These are phyloP conservation scores for Panus rudis DNA, from an alignment of 768 basidiomycete species.

Conservation along the genomic window DNA sequence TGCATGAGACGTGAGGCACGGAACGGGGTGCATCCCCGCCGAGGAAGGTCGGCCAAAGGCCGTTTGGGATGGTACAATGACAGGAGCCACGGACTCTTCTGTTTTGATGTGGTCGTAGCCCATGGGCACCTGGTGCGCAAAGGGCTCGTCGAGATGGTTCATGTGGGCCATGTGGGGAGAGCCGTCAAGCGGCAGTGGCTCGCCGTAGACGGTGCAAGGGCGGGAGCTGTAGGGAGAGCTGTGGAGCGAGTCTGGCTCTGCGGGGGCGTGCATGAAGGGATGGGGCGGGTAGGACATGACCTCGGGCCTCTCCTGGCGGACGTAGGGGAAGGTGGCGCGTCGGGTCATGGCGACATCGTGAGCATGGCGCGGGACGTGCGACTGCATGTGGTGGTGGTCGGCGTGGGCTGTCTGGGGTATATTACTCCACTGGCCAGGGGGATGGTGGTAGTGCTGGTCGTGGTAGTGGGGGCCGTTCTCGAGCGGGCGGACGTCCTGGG, in stretches of 20 bases:
- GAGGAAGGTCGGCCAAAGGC: conserved; percentile 38
- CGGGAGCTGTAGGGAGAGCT: conserved; percentile 24
- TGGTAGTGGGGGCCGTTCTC: conserved; percentile 15
- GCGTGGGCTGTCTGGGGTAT: conserved; percentile 25
- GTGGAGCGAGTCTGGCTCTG: conserved; percentile 31
- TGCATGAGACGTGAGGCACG: conserved; percentile 34
- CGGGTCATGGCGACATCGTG: conserved; percentile 45
- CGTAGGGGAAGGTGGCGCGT: conserved; percentile 71
- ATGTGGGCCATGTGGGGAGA: conserved; percentile 31
- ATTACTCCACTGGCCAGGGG: conserved; percentile 20
- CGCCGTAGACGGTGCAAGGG: conserved; percentile 33
- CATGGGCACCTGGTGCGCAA: conserved; percentile 23
- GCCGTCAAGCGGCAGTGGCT: conserved; percentile 32
- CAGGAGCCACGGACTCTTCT: conserved; percentile 47
- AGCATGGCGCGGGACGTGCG: conserved; percentile 20
- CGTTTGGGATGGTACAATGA: conserved; percentile 60
- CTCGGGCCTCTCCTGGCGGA: conserved; percentile 62
- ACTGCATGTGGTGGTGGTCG: conserved; percentile 26
- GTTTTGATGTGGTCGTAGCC: conserved; percentile 51
- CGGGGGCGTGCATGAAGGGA: conserved; percentile 38
- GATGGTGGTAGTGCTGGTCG: conserved; percentile 16
- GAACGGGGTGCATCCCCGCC: conserved; percentile 24
- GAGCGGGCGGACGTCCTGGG: conserved; percentile 18
- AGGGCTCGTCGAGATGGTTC: conserved; percentile 24
- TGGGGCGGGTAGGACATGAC: conserved; percentile 30